These are phyloP conservation scores for Omphalea diandra DNA, from an alignment of 441 rosid genomes.

Conservation along the genomic window DNA sequence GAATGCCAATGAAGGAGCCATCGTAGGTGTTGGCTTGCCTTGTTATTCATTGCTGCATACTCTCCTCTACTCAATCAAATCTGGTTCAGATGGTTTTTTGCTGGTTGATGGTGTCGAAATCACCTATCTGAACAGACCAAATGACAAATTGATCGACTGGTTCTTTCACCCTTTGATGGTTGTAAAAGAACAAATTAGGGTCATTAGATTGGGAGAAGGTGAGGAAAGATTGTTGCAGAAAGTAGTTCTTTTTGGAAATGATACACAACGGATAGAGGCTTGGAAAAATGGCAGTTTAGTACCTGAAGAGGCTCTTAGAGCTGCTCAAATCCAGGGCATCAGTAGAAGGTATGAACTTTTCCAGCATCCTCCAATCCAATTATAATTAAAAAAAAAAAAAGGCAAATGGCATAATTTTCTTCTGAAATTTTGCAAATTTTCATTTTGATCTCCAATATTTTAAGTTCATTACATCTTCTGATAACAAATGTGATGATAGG, in stretches of 20 bases:
- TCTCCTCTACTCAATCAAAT: conserved; percentile 57
- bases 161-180: conserved; percentile 74
- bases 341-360: conserved; percentile 63
- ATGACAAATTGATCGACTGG: conserved; percentile 75
- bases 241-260: conserved; percentile 54
- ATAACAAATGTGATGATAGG: conserved; percentile 32
- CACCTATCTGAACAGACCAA: conserved; percentile 63
- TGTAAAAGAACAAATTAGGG: conserved; percentile 69
- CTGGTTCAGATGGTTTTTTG: conserved; percentile 57
- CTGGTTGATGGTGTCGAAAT: conserved; percentile 61
- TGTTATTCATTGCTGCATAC: conserved; percentile 55
- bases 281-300: conserved; percentile 49
- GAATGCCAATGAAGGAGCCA: conserved; percentile 42
- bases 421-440: neutral
- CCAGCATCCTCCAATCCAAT: neutral
- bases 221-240: conserved; percentile 67
- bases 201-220: conserved; percentile 48
- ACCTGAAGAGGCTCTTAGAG: conserved; percentile 59
- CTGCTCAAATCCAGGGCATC: conserved; percentile 79
- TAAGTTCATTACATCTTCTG: neutral
- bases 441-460: neutral
- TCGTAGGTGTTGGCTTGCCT: conserved; percentile 60
- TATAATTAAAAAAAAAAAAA: too few species aligned
- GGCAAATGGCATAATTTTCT: neutral
- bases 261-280: conserved; percentile 46